Conservation (phyloP, 495 filamentous ascomycete species). For the Penicillium cinerascens region DNA sequence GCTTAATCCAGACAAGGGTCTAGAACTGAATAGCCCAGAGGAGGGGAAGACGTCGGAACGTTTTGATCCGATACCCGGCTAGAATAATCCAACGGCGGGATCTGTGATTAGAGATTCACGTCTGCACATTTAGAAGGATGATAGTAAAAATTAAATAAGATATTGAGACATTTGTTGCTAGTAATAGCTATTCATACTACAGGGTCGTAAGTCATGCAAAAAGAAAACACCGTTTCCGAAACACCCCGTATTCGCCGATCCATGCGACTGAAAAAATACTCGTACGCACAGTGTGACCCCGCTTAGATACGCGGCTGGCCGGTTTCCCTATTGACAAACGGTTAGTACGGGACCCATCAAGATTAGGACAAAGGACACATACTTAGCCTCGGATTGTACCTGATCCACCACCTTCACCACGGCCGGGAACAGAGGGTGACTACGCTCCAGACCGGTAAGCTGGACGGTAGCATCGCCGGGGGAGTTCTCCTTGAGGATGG, state of each 20-base stretch:
- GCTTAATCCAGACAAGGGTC: too few species aligned
- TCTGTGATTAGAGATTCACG: too few species aligned
- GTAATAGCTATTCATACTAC: slow-evolving; percentile 14
- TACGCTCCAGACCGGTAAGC: slow-evolving; percentile 69
- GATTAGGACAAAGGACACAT: slow-evolving; percentile 15
- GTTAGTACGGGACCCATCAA: slow-evolving; percentile 3
- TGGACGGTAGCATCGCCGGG: slow-evolving; percentile 65
- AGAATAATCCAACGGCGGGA: too few species aligned
- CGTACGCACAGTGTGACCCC: background rate
- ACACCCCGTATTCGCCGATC: slow-evolving; percentile 33
- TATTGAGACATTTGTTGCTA: slow-evolving; percentile 1
- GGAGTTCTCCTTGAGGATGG: slow-evolving; percentile 68
- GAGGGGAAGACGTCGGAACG: too few species aligned
- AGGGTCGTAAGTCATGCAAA: slow-evolving; percentile 13
- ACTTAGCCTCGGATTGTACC: slow-evolving; percentile 60
- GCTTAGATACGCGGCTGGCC: slow-evolving; percentile 28
- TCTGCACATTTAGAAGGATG: too few species aligned
- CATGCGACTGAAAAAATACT: slow-evolving; percentile 25
- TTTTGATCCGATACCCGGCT: too few species aligned
- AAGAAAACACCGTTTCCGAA: background rate
- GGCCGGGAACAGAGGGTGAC: slow-evolving; percentile 67
- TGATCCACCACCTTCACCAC: slow-evolving; percentile 71
- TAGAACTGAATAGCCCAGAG: too few species aligned
- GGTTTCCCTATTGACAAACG: slow-evolving; percentile 16
- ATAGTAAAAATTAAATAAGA: background rate